phyloP scores from a whole-genome alignment of 2,329 filamentous ascomycete genomes.

The Microsporum canis region DNA sequence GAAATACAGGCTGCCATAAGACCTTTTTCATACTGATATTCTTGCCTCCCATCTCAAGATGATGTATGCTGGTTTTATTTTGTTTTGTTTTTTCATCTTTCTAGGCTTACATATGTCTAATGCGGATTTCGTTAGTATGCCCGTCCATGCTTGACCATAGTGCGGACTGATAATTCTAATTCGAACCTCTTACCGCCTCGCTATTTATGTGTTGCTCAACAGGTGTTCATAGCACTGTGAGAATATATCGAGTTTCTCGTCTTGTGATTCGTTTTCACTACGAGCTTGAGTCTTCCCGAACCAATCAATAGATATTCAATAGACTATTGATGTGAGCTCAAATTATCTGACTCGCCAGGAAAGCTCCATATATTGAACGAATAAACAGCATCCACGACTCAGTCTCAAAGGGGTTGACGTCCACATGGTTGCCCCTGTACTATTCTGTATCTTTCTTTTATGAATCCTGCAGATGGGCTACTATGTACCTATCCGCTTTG shows the following conservation, averaged over 20 bases:
- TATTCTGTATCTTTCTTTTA: neutral
- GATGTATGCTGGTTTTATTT: neutral
- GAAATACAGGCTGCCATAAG: neutral
- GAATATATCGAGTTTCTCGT: neutral
- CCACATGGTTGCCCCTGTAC: slow-evolving; percentile 1
- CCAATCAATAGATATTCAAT: neutral
- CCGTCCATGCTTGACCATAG: neutral
- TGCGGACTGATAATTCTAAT: neutral
- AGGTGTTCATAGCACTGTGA: neutral
- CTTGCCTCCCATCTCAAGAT: neutral
- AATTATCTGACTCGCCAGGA: neutral
- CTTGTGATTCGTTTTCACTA: neutral
- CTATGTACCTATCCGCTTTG: neutral
- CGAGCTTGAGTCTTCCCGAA: neutral
- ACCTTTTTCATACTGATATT: neutral
- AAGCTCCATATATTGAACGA: neutral
- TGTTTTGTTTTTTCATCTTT: neutral
- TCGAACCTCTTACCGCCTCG: neutral
- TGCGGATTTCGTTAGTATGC: neutral
- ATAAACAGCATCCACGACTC: neutral
- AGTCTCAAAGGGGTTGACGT: neutral
- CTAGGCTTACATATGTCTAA: neutral
- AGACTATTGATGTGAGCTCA: neutral
- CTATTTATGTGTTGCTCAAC: neutral
- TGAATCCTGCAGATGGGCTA: neutral